Percentiles rank a stretch among this genome's conserved stretches.
Evolutionary conservation across 345 rosid species (phyloP).

Genomic region (Toxicodendron radicans): DNA sequence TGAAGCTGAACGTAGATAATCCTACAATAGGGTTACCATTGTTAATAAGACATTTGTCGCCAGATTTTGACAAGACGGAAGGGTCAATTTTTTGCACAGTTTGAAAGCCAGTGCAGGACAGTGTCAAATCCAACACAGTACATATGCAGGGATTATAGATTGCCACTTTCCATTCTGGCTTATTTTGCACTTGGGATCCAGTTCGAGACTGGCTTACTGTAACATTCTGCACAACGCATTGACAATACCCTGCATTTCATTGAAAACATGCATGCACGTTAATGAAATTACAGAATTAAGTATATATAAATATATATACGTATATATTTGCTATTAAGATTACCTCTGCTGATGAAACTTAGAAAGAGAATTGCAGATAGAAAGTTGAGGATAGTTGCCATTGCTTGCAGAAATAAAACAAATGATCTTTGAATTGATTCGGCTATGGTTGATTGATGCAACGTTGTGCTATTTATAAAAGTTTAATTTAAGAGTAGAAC

Average conservation of each 20-base stretch:
- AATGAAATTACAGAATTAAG: no score
- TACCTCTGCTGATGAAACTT: neutral
- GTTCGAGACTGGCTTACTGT: slow-evolving; percentile 12
- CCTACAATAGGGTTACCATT: neutral
- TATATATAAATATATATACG: neutral
- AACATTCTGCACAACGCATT: slow-evolving; percentile 2
- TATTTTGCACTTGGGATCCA: neutral
- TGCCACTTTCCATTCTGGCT: slow-evolving; percentile 22
- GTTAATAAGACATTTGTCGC: slow-evolving; percentile 13
- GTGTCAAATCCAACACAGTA: neutral
- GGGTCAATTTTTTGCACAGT: slow-evolving; percentile 8
- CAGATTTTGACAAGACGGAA: slow-evolving; percentile 4
- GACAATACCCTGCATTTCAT: neutral
- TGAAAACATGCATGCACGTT: no score
- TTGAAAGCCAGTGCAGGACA: slow-evolving; percentile 25
- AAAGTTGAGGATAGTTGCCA: neutral
- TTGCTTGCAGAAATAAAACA: no score
- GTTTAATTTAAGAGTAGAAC: no score
- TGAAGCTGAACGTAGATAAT: neutral
- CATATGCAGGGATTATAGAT: slow-evolving; percentile 16
- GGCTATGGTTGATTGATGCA: no score
- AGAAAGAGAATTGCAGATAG: neutral
- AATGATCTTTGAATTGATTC: no score
- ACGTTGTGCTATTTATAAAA: no score
- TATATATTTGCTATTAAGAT: neutral